phyloP scores from a whole-genome alignment of 257 asterid species.

The Solanum acaule region DNA sequence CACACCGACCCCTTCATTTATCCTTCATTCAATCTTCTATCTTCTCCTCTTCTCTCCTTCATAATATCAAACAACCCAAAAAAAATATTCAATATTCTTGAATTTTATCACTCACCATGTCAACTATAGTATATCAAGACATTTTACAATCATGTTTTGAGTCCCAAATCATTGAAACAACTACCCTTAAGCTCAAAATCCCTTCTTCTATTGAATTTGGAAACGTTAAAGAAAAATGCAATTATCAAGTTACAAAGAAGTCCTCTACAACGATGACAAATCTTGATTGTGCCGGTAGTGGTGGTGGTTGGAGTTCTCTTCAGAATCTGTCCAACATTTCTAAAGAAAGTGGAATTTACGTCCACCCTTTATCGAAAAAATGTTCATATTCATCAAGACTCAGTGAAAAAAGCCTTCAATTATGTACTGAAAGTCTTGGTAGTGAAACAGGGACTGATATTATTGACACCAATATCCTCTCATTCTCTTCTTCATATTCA shows the following conservation, averaged over 20 bases:
- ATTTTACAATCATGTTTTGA: constrained; percentile 29
- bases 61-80: neutral
- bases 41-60: constrained; percentile 1
- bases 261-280: neutral
- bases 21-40: constrained; percentile 37
- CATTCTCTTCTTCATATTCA: constrained; percentile 10
- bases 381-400: constrained; percentile 21
- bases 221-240: neutral
- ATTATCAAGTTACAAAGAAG: neutral
- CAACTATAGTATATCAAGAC: constrained; percentile 36
- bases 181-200: constrained; percentile 44
- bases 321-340: constrained; percentile 15
- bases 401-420: constrained; percentile 45
- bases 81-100: neutral
- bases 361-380: constrained; percentile 16
- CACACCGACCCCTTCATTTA: constrained; percentile 42
- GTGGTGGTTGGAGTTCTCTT: constrained; percentile 29
- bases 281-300: neutral
- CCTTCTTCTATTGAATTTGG: constrained; percentile 1
- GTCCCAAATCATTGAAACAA: constrained; percentile 32
- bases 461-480: constrained; percentile 36
- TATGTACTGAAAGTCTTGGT: constrained; percentile 80
- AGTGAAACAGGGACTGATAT: constrained; percentile 69
- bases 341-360: constrained; percentile 5
- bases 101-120: constrained; percentile 20